phyloP scores from a whole-genome alignment of 2,329 filamentous ascomycete genomes.

The Coniella lustricola region DNA sequence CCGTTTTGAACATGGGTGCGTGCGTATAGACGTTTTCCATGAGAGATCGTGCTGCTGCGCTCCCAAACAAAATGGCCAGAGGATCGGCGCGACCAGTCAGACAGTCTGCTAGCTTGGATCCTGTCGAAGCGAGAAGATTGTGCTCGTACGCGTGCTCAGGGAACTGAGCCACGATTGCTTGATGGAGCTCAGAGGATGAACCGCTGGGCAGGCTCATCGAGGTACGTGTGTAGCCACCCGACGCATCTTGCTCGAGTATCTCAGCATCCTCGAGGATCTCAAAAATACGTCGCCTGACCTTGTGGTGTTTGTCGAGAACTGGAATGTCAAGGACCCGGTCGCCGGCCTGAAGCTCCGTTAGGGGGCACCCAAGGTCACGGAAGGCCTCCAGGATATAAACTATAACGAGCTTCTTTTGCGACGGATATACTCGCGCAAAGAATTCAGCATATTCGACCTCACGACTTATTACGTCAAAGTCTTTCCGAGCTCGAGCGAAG shows the following conservation, averaged over 20 bases:
- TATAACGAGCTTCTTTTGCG: conserved; percentile 24
- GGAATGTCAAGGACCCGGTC: conserved; percentile 18
- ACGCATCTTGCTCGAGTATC: conserved; percentile 9
- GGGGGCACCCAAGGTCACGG: conserved; percentile 21
- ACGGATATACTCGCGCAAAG: conserved; percentile 22
- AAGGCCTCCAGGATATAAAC: conserved; percentile 29
- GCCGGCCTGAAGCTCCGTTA: conserved; percentile 18
- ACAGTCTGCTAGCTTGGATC: conserved; percentile 29
- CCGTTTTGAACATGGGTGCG: conserved; percentile 22
- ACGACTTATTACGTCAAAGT: conserved; percentile 9
- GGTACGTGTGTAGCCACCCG: conserved; percentile 10
- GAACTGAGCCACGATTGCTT: conserved; percentile 21
- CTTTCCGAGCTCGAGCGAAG: conserved; percentile 18
- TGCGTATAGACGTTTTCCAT: conserved; percentile 31
- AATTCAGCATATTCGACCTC: conserved; percentile 18
- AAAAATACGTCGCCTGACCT: conserved; percentile 23
- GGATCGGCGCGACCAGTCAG: conserved; percentile 30
- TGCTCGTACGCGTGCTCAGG: conserved; percentile 27
- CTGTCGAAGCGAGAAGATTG: conserved; percentile 27
- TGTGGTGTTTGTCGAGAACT: conserved; percentile 21
- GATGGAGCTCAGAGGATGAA: conserved; percentile 18
- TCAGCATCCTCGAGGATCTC: conserved; percentile 22
- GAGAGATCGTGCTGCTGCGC: conserved; percentile 19
- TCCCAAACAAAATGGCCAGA: conserved; percentile 32
- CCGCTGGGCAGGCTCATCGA: not conserved